Conservation (phyloP, 495 filamentous ascomycete genomes). For the Letharia columbiana region DNA sequence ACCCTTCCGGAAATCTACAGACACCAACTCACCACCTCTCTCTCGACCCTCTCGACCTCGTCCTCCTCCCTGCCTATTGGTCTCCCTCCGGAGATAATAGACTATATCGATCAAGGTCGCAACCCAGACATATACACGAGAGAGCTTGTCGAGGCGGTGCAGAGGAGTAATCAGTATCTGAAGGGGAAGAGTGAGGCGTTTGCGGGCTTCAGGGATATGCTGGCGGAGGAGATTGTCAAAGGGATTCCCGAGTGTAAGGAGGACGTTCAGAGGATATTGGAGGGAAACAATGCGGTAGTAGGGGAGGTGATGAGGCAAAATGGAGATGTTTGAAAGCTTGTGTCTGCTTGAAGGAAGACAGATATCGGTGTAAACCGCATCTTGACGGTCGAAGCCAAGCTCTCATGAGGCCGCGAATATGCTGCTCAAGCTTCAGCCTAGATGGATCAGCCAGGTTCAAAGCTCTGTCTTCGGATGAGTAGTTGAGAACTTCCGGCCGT, state of each 20-base stretch:
- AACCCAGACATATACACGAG: constrained; percentile 98
- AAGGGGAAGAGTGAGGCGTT: constrained; percentile 82
- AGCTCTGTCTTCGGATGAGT: neutral
- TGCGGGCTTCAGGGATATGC: constrained; percentile 64
- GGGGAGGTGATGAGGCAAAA: constrained; percentile 21
- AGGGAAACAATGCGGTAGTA: constrained; percentile 30
- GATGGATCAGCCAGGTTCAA: neutral
- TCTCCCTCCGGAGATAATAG: constrained; percentile 81
- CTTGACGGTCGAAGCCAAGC: neutral
- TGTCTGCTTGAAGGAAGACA: constrained; percentile 16
- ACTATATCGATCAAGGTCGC: constrained; percentile 85
- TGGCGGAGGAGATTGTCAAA: constrained; percentile 69
- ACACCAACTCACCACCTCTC: constrained; percentile 38
- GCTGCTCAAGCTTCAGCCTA: neutral
- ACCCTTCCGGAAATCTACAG: constrained; percentile 17
- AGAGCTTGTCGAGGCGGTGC: constrained; percentile 88
- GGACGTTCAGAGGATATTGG: constrained; percentile 59
- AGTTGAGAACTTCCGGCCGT: neutral
- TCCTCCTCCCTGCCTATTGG: constrained; percentile 37
- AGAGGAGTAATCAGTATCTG: constrained; percentile 73
- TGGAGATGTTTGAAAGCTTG: constrained; percentile 27
- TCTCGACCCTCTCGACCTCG: constrained; percentile 36
- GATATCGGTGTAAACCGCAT: constrained; percentile 14
- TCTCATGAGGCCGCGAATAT: neutral
- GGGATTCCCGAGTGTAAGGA: constrained; percentile 67